Base-by-base conservation (phyloP, 257 asterid genomes). In the Pogostemon cablin region DNA sequence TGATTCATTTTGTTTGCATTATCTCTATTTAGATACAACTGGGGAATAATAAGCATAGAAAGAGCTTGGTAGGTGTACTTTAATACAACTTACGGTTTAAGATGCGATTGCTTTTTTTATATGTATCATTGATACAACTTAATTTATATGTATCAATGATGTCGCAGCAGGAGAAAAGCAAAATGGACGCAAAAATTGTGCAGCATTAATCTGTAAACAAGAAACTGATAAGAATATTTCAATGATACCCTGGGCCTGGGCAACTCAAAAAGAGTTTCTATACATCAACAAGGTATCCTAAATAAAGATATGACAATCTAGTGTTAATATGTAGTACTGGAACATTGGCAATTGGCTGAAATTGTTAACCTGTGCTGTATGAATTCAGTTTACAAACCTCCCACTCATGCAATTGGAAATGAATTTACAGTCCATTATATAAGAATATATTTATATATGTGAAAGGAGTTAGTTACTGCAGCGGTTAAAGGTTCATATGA, bases 121-220 rank as follows among this genome's bases (percentile, higher is more conserved):
- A n/a, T n/a, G n/a, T n/a, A n/a, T n/a, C n/a, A n/a, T n/a, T n/a
- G n/a, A n/a, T n/a, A n/a, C n/a, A n/a, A n/a, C n/a, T n/a, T n/a
- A n/a, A n/a, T n/a, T n/a, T n/a, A n/a, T n/a, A 55, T 68, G 89
- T 72, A 95, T 83, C 83, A 95, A 74, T 68, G 90, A 82, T 55
- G 77, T 78, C 65, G 86, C 92, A 63, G 85, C 90, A 5, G 88
- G 83, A 78, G 98, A 86, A 83, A 95, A 89, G 96, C 96, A 95
- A 69, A 60, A 81, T 68, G 99, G 99, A 80, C 95, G 91, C n/a
- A 84, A 79, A 82, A 91, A 95, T 44, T 87, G 85, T 15, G 98
- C 98, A 72, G 90, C 87, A 81, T 63, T 88, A 57, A 91, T 85
- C 99, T 95, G 95, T 73, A 32, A 76, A 68, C 7, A 42, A 64